phyloP scores from a whole-genome alignment of 2,329 filamentous ascomycete genomes.

The Phoma sp. region DNA sequence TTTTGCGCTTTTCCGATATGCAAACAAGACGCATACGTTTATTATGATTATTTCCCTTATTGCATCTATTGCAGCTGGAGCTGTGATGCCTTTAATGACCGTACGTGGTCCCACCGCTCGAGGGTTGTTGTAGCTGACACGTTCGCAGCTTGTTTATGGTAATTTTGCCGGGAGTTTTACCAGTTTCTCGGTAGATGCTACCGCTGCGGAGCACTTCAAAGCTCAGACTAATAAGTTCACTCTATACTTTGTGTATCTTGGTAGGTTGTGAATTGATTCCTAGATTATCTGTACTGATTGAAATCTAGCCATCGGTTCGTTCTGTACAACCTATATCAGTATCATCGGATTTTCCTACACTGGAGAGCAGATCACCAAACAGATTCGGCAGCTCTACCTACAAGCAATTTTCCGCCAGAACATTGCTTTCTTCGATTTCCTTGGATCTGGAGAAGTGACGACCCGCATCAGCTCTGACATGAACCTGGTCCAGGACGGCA shows the following conservation, averaged over 20 bases:
- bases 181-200: conserved; percentile 41
- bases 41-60: conserved; percentile 62
- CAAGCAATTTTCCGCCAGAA: conserved; percentile 56
- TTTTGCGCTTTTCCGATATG: conserved; percentile 55
- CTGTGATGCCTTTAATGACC: conserved; percentile 77
- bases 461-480: conserved; percentile 95
- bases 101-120: conserved; percentile 27
- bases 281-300: conserved; percentile 1
- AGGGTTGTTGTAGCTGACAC: background rate
- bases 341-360: conserved; percentile 86
- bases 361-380: conserved; percentile 55
- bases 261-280: conserved; percentile 45
- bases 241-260: conserved; percentile 49
- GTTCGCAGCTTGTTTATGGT: conserved; percentile 44
- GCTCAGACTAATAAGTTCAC: conserved; percentile 40
- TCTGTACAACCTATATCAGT: conserved; percentile 74
- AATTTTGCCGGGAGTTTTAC: conserved; percentile 48
- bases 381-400: conserved; percentile 67
- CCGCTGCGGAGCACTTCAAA: conserved; percentile 33
- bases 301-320: conserved; percentile 34
- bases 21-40: conserved; percentile 47
- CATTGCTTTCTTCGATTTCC: conserved; percentile 69
- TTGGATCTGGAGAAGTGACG: conserved; percentile 93
- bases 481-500: conserved; percentile 91
- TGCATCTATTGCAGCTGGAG: conserved; percentile 73